Evolutionary conservation across 352 stramenopile genomes (phyloP).

Genomic region (Pythium phragmitis): DNA sequence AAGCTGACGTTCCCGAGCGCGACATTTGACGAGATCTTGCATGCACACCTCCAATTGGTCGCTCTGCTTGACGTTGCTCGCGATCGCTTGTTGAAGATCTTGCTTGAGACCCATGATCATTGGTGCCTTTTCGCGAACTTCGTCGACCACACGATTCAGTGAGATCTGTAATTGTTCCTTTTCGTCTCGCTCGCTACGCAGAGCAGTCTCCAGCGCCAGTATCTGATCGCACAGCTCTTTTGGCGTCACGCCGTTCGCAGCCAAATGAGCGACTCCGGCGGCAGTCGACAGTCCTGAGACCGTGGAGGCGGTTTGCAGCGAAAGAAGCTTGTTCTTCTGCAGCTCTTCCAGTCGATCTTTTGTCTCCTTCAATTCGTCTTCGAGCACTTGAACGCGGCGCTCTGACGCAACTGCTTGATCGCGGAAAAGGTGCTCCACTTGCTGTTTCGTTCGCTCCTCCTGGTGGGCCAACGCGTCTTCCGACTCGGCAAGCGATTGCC

Average conservation of each 20-base stretch:
- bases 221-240: slow-evolving; percentile 91
- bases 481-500: slow-evolving; percentile 53
- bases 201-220: slow-evolving; percentile 82
- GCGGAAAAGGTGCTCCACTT: slow-evolving; percentile 73
- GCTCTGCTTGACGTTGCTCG: slow-evolving; percentile 77
- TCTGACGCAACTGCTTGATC: slow-evolving; percentile 64
- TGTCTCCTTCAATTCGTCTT: slow-evolving; percentile 55
- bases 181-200: slow-evolving; percentile 72
- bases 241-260: slow-evolving; percentile 64
- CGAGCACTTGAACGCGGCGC: slow-evolving; percentile 48
- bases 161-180: slow-evolving; percentile 90
- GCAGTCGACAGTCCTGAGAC: slow-evolving; percentile 62
- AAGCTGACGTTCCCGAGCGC: slow-evolving; percentile 59
- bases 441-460: slow-evolving; percentile 64
- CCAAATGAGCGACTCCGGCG: slow-evolving; percentile 62
- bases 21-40: slow-evolving; percentile 72
- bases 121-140: slow-evolving; percentile 92
- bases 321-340: slow-evolving; percentile 62
- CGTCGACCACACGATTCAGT: slow-evolving; percentile 90
- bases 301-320: slow-evolving; percentile 47
- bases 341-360: slow-evolving; percentile 54
- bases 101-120: slow-evolving; percentile 86
- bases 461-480: slow-evolving; percentile 62
- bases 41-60: slow-evolving; percentile 63
- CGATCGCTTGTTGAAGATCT: slow-evolving; percentile 88